A percentile compares a stretch with the other conserved stretches of the same genome.
phyloP scores from a whole-genome alignment of 441 rosid species.

The Gossypium schwendimanii region DNA sequence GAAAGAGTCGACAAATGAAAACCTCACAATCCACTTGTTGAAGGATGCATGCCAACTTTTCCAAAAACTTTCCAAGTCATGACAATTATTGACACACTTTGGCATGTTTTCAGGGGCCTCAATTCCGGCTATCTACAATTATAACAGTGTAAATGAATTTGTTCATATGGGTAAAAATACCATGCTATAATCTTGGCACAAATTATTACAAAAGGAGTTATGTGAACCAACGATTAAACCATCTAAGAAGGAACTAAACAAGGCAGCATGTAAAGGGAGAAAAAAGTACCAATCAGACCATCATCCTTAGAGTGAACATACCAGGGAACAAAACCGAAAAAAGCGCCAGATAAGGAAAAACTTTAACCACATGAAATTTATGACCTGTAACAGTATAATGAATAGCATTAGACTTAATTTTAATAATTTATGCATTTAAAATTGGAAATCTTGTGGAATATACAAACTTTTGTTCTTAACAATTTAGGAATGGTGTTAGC shows the following conservation, averaged over 20 bases:
- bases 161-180: background rate
- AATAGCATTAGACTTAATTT: background rate
- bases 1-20: constrained; percentile 13
- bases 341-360: constrained; percentile 92
- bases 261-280: constrained; percentile 6
- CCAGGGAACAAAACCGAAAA: constrained; percentile 96
- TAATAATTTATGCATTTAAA: background rate
- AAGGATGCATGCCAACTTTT: constrained; percentile 98
- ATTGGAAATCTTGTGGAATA: background rate
- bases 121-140: constrained; percentile 65
- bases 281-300: background rate
- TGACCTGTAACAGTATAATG: constrained; percentile 50
- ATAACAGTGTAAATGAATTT: background rate
- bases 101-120: constrained; percentile 95
- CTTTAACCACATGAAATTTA: constrained; percentile 97
- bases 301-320: constrained; percentile 22
- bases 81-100: constrained; percentile 83
- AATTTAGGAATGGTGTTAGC: background rate
- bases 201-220: background rate
- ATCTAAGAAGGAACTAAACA: background rate
- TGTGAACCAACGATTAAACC: constrained; percentile 3
- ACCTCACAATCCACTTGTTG: constrained; percentile 99
- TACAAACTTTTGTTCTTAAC: background rate
- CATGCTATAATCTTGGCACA: background rate
- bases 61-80: constrained; percentile 85